phyloP scores from a whole-genome alignment of 192 early-diverging fungal genomes.

The Backusella mclennaniae region DNA sequence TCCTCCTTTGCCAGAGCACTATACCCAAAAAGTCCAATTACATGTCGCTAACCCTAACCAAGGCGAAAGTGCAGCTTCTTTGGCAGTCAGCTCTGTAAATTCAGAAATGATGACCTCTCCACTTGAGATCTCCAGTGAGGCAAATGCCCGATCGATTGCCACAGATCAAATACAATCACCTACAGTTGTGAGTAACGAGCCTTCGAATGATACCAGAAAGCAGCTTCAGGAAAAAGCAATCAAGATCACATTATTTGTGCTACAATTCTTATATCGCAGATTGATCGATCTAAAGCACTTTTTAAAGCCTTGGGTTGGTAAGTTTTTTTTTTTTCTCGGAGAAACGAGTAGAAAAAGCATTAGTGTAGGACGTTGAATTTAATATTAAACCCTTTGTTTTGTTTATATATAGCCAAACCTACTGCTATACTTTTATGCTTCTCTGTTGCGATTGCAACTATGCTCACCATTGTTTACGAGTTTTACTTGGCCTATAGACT shows the following conservation, averaged over 20 bases:
- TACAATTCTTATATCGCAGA: neutral
- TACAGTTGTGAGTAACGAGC: neutral
- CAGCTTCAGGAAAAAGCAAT: neutral
- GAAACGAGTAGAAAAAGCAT: neutral
- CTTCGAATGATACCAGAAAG: neutral
- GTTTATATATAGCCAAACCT: slow-evolving; percentile 3
- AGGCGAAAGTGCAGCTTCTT: neutral
- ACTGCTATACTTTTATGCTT: neutral
- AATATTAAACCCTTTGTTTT: neutral
- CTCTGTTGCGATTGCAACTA: neutral
- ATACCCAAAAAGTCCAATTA: neutral
- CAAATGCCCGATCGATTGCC: neutral
- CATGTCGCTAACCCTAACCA: slow-evolving; percentile 4
- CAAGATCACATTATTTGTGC: neutral
- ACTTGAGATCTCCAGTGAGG: neutral
- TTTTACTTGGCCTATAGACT: neutral
- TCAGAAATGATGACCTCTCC: neutral
- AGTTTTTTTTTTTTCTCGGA: neutral
- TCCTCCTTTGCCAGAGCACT: neutral
- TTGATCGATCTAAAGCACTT: neutral
- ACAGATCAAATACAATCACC: neutral
- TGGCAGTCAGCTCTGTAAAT: too few relatives aligned
- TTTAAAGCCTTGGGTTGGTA: slow-evolving; percentile 2
- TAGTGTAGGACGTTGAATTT: neutral
- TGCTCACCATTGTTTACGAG: slow-evolving; percentile 14